Percentiles rank a stretch among this genome's conserved stretches.
Conservation (phyloP, 2,329 filamentous ascomycete genomes). For the Epichloe glyceriae region DNA sequence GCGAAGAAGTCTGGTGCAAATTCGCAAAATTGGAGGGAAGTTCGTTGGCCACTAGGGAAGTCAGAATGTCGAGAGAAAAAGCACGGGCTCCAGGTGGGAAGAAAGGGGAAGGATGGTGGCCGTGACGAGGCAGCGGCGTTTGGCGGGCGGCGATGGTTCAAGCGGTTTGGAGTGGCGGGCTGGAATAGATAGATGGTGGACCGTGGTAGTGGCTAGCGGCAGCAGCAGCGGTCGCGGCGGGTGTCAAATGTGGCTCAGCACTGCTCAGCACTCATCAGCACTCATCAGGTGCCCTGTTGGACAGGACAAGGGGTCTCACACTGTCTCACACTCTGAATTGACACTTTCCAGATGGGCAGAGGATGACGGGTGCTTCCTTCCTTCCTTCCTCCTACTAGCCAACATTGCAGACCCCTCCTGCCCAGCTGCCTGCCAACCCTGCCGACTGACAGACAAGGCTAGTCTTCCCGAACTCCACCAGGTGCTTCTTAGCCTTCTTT, state of each 20-base stretch:
- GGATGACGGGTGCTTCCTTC: neutral
- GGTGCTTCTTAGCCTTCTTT: too few relatives aligned
- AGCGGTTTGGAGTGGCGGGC: slow-evolving; percentile 2
- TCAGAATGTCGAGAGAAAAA: slow-evolving; percentile 1
- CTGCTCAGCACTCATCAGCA: neutral
- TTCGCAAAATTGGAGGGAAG: neutral
- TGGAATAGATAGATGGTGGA: neutral
- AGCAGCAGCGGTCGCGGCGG: neutral
- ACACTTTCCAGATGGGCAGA: neutral
- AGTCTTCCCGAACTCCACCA: too few relatives aligned
- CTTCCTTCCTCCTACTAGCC: neutral
- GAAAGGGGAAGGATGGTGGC: slow-evolving; percentile 4
- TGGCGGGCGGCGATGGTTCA: slow-evolving; percentile 4
- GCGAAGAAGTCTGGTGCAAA: neutral
- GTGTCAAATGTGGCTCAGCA: neutral
- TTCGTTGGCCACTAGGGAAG: neutral
- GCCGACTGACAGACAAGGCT: too few relatives aligned
- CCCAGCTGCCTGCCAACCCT: neutral
- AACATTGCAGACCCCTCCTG: neutral
- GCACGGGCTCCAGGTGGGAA: neutral
- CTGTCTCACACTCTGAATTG: neutral
- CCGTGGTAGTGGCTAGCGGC: neutral
- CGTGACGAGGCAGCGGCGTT: slow-evolving; percentile 6
- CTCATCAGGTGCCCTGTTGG: neutral
- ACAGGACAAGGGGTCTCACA: neutral